Evolutionary conservation across 306 rosid genomes (phyloP), one percentile per base, ranked within the genome.

Genomic region (Mucuna pruriens): DNA sequence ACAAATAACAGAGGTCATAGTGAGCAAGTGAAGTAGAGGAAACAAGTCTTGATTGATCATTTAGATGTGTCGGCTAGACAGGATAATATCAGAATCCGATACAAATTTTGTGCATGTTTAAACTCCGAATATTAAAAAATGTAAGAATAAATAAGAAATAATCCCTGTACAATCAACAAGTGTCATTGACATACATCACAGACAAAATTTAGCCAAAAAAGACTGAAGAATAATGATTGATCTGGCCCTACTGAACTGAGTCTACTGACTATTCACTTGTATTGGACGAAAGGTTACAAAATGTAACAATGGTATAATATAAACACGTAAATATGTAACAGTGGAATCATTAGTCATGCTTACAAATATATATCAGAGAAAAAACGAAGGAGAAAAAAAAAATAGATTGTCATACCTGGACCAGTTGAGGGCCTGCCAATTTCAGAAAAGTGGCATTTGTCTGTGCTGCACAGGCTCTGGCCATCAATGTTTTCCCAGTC

Each of bases 391-490:
- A 58, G 20, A 60, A 58, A 34, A 17, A 0, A 49, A 33, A 66
- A 65, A 48, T 13, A 17, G 45, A 51, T 31, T 68, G 76, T 29
- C 74, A 22, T 90, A 95, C 99, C 99, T 95, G 99, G 70, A 95
- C 99, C 66, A 95, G 84, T 71, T 95, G 99, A 19, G 99, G 97
- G 61, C 99, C 99, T 25, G 99, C 99, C 79, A 95, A 77, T 82
- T 95, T 95, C 66, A 95, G 81, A 83, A 95, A 95, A 72, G 98
- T 93, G 65, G 99, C 99, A 83, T 95, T 93, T 42, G 98, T 93
- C 80, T 93, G 99, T 65, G 99, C 99, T 5, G 98, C 98, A 89
- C 98, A 93, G 36, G 99, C 99, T 72, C 99, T 93, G 22, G 97
- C 99, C 99, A 95, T 95, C 48, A 95, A 90, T 44, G 99, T 95